Conservation (phyloP, 2,329 filamentous ascomycete genomes). For the Aspergillus sp. region DNA sequence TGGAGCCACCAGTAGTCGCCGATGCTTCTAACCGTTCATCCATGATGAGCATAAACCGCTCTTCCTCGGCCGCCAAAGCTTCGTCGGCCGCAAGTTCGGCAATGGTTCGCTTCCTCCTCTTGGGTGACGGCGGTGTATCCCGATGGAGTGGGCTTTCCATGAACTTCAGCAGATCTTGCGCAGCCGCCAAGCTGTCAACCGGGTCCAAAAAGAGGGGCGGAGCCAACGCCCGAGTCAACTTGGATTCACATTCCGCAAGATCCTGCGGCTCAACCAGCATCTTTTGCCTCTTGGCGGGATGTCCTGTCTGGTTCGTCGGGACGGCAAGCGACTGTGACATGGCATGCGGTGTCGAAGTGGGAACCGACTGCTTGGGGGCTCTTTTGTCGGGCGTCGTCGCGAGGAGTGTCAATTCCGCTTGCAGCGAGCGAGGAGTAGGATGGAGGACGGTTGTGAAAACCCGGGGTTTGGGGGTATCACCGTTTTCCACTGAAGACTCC, state of each 20-base stretch:
- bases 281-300: constrained; percentile 59
- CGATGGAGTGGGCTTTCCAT: constrained; percentile 70
- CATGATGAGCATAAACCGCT: constrained; percentile 85
- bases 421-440: constrained; percentile 66
- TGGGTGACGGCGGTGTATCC: constrained; percentile 68
- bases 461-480: constrained; percentile 42
- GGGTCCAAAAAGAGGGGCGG: constrained; percentile 70
- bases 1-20: constrained; percentile 47
- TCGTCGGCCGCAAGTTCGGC: constrained; percentile 94
- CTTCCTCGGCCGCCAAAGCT: constrained; percentile 76
- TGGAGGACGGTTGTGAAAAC: constrained; percentile 73
- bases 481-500: constrained; percentile 38
- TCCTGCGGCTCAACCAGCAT: constrained; percentile 70
- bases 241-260: constrained; percentile 64
- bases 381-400: constrained; percentile 58
- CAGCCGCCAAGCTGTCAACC: constrained; percentile 58
- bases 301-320: constrained; percentile 49
- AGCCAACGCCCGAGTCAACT: constrained; percentile 63
- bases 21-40: constrained; percentile 67
- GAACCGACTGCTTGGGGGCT: constrained; percentile 38
- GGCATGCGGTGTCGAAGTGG: constrained; percentile 35
- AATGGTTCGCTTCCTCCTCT: constrained; percentile 83
- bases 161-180: constrained; percentile 60
- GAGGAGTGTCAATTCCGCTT: constrained; percentile 67
- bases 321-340: constrained; percentile 60